phyloP scores from a whole-genome alignment of 2,329 filamentous ascomycete genomes.

The Neurospora crassa region DNA sequence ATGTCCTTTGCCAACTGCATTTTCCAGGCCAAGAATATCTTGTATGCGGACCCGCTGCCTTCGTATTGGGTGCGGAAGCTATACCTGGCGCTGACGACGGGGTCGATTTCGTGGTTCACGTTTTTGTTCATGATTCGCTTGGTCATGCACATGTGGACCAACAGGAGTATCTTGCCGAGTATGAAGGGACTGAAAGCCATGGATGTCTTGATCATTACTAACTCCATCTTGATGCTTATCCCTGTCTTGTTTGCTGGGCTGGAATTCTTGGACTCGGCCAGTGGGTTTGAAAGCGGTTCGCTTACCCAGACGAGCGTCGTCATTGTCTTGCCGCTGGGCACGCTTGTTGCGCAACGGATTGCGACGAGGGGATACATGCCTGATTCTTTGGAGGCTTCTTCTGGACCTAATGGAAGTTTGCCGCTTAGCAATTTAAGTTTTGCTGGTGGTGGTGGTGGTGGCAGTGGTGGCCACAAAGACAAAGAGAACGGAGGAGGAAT shows the following conservation, averaged over 20 bases:
- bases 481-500: neutral
- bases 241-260: constrained; percentile 44
- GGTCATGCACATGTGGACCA: constrained; percentile 35
- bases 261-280: constrained; percentile 30
- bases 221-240: constrained; percentile 45
- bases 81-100: constrained; percentile 23
- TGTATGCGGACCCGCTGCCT: constrained; percentile 15
- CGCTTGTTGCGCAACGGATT: constrained; percentile 40
- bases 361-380: constrained; percentile 10
- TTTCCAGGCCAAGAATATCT: constrained; percentile 26
- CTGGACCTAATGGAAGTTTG: neutral
- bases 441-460: neutral
- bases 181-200: constrained; percentile 36
- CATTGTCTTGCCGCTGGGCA: constrained; percentile 42
- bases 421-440: neutral
- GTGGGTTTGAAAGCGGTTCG: constrained; percentile 39
- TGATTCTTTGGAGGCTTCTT: neutral
- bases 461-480: neutral
- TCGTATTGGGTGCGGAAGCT: constrained; percentile 27
- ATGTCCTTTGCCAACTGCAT: constrained; percentile 27
- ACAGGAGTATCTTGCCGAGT: constrained; percentile 36
- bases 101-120: constrained; percentile 39
- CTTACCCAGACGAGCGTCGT: constrained; percentile 39
- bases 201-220: constrained; percentile 46
- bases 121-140: constrained; percentile 45